phyloP scores from a whole-genome alignment of 345 rosid genomes.

The Corchorus capsularis region DNA sequence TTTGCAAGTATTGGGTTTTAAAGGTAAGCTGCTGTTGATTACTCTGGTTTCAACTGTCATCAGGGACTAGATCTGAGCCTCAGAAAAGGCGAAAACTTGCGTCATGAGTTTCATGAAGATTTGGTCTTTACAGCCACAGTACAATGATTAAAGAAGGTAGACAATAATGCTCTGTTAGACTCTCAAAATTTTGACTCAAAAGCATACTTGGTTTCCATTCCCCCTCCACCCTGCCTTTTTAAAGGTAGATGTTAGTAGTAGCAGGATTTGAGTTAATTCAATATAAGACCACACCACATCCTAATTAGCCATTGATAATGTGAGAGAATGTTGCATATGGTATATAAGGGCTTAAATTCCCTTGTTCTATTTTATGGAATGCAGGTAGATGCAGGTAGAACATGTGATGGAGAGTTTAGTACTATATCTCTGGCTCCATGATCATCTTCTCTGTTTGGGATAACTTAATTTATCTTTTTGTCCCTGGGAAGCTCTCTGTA shows the following conservation, averaged over 20 bases:
- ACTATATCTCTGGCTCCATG: not conserved
- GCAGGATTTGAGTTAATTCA: not conserved
- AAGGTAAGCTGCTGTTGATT: not conserved
- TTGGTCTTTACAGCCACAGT: not conserved
- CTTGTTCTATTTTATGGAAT: not conserved
- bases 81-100: constrained; percentile 1
- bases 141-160: not conserved
- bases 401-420: not conserved
- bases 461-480: too few relatives aligned
- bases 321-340: not conserved
- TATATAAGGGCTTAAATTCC: not conserved
- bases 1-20: not conserved
- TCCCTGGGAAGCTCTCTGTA: too few relatives aligned
- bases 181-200: not conserved
- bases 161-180: not conserved
- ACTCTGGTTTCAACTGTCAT: not conserved
- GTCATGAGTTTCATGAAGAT: not conserved
- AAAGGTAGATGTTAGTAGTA: not conserved
- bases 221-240: not conserved
- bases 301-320: not conserved
- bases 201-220: not conserved
- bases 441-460: not conserved
- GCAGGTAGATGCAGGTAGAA: not conserved
- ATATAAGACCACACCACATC: not conserved
- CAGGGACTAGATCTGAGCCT: constrained; percentile 10